Base-by-base conservation (phyloP, 805 yeast genomes). In the Sungouiozyma ichnusensis region DNA sequence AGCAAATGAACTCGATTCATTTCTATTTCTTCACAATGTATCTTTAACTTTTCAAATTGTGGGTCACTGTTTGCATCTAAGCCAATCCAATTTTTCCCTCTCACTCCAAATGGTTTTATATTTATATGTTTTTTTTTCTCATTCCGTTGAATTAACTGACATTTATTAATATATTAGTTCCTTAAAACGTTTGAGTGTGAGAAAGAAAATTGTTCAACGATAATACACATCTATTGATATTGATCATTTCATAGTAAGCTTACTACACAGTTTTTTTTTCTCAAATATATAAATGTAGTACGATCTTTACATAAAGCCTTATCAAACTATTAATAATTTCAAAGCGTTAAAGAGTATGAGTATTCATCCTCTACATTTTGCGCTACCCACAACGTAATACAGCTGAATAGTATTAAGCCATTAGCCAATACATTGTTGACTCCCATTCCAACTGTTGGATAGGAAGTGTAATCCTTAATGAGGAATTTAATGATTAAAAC, bases 331-430 rank as follows among this genome's bases (percentile, higher is more conserved):
- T 14, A 36, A 31, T 16, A 13, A 16, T 9, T 27, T 59, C 66
- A 85, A 52, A 85, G 67, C 24, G 94, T 87, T 59, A 88, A 74
- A 37, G 95, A 82, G 60, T 92, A 90, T 48, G 94, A 83, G 64
- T 88, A 90, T 63, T 90, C 97, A 57, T 92, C 97, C 62, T 92
- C 97, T 45, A 87, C 80, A 60, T 87, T 92, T 60, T 90, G 97
- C 17, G 95, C 86, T 41, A 90, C 68, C 98, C 98, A 92, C 53
- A 92, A 67, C 7, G 81, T 71, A 37, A 85, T 77, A 63, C 97
- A 88, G 67, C 97, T 86, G 52, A 85, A 65, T 86, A 90, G 83
- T 31, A 90, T 76, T 47, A 81, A 69, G 6, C 76, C 74, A 54
- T 88, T 86, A 36, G 85, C 79, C 17, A 82, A 73, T 34, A 92